Percentiles rank a stretch among this genome's conserved stretches.
Evolutionary conservation across 495 filamentous ascomycete genomes (phyloP).

Genomic region (Aspergillus wentii): DNA sequence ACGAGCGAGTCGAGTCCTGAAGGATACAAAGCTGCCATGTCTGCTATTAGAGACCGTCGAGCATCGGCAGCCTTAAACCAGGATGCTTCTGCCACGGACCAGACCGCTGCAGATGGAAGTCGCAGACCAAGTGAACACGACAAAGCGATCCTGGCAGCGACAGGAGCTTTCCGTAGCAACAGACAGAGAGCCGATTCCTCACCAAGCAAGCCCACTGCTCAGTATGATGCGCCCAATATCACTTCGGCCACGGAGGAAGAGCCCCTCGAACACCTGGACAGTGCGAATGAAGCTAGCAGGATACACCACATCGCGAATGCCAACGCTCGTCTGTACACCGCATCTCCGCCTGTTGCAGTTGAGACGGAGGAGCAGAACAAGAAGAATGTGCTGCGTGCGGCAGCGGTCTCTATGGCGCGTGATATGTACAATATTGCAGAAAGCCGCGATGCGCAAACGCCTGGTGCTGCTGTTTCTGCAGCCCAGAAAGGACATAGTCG

Average conservation of each 20-base stretch:
- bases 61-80: slow-evolving; percentile 6
- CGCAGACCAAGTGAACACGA: slow-evolving; percentile 52
- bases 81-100: slow-evolving; percentile 6
- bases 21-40: slow-evolving; percentile 67
- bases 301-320: slow-evolving; percentile 47
- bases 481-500: slow-evolving; percentile 37
- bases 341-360: slow-evolving; percentile 63
- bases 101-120: slow-evolving; percentile 35
- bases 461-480: slow-evolving; percentile 25
- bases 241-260: slow-evolving; percentile 57
- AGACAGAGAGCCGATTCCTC: slow-evolving; percentile 63
- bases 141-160: slow-evolving; percentile 66
- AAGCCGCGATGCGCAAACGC: slow-evolving; percentile 29
- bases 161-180: slow-evolving; percentile 60
- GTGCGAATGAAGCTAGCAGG: slow-evolving; percentile 51
- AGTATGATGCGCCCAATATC: slow-evolving; percentile 58
- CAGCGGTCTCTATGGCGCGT: slow-evolving; percentile 82
- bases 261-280: slow-evolving; percentile 25
- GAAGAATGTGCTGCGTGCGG: slow-evolving; percentile 68
- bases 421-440: slow-evolving; percentile 68
- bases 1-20: slow-evolving; percentile 52
- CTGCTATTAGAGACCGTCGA: slow-evolving; percentile 59
- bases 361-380: slow-evolving; percentile 71
- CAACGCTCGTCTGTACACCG: slow-evolving; percentile 66
- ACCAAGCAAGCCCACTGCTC: slow-evolving; percentile 44